These are phyloP conservation scores for Cystofilobasidium bisporidii DNA, from an alignment of 768 basidiomycete genomes.

Conservation along the genomic window DNA sequence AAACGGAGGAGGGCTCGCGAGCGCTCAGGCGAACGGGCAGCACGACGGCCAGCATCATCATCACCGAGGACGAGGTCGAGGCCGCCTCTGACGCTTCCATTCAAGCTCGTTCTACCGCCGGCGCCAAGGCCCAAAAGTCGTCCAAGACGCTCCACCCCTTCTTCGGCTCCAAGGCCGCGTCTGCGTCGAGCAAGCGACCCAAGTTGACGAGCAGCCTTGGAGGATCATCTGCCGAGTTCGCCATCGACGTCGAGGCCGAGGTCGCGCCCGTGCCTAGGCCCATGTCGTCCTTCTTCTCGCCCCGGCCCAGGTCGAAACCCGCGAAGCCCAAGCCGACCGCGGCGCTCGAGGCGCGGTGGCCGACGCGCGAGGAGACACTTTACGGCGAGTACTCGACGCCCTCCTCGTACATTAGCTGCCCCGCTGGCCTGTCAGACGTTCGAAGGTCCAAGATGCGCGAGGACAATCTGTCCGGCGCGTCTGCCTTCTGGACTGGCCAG, in stretches of 20 bases:
- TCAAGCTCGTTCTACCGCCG: not conserved
- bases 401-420: too few species aligned
- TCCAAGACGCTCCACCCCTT: constrained; percentile 18
- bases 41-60: not conserved
- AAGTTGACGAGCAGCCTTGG: not conserved
- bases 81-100: too few species aligned
- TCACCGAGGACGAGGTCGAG: constrained; percentile 10
- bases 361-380: not conserved
- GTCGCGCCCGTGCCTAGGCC: not conserved
- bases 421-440: not conserved
- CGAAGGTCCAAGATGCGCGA: not conserved
- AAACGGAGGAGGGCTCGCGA: not conserved
- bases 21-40: not conserved
- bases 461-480: not conserved
- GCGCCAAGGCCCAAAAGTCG: not conserved
- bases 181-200: not conserved
- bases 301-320: not conserved
- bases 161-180: constrained; percentile 1
- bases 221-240: not conserved
- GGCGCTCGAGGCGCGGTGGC: not conserved
- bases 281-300: not conserved
- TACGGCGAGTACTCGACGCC: not conserved
- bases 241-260: constrained; percentile 1
- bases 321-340: not conserved
- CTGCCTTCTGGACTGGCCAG: not conserved